Evolutionary conservation across 192 early-diverging fungal genomes (phyloP), one percentile per base, ranked within the genome.

Genomic region (Coemansia sp.): DNA sequence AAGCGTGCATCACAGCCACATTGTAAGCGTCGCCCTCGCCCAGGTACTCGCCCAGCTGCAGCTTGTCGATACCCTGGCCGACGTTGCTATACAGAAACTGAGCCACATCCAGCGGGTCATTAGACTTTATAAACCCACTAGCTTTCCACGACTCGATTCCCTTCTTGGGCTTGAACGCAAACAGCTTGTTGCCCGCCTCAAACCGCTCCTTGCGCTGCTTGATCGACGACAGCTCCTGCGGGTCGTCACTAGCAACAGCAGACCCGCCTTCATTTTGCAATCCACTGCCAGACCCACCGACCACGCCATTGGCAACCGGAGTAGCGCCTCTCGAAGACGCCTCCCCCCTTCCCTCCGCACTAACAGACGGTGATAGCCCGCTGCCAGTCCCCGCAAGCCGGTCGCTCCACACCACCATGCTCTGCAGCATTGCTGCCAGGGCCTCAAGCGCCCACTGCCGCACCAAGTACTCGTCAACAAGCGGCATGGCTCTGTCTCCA

Each of bases 1-100:
- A 95, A n/a, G 95, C 92, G 66, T 98, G 96, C 96, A 98, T 98
- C 52, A 95, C 93, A 9, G 91, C 87, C 69, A 98, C 92, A 86
- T 96, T 95, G 68, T 95, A 92, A 22, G 90, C 83, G 34, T 98
- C 95, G 60, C 94, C 94, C 74, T 98, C 94, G 36, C 96, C 96
- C 36, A 98, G 81, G 69, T 92, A 98, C 80, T 98, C 96, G 62
- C 96, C 96, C 78, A 98, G 87, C 77, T 91, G 87, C 34, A 90
- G 79, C 80, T 98, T 98, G 76, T 93, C 92, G 24, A 96, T 76
- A 16, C 93, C 94, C 63, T 95, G 93, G 1, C 90, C 91, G 52
- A 76, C 64, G 57, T 20, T 53, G 12, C 62, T 68, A 7, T 90
- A 80, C 62, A 98, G 79, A 67, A 96, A 95, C 7, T 78, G 72